Evolutionary conservation across 2,329 filamentous ascomycete species (phyloP).

Genomic region (Cyphellophora europaea): DNA sequence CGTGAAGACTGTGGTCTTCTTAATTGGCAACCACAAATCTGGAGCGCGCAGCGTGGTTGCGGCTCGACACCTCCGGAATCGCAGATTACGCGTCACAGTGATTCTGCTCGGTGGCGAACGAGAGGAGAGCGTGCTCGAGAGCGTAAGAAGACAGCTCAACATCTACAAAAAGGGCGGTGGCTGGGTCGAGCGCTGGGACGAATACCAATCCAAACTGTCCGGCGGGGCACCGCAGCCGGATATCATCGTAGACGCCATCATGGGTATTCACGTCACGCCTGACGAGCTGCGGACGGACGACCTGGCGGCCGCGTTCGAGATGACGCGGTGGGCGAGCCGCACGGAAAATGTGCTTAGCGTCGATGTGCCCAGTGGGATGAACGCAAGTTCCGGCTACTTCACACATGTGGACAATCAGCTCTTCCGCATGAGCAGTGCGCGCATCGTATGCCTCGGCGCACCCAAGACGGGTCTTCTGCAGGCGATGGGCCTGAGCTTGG

Average conservation of each 20-base stretch:
- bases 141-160: slow-evolving; percentile 69
- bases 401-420: slow-evolving; percentile 56
- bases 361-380: slow-evolving; percentile 74
- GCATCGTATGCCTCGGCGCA: slow-evolving; percentile 75
- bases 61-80: slow-evolving; percentile 76
- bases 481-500: slow-evolving; percentile 54
- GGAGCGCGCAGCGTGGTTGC: slow-evolving; percentile 78
- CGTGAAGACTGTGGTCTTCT: slow-evolving; percentile 49
- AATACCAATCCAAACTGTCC: slow-evolving; percentile 41
- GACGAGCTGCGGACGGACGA: slow-evolving; percentile 78
- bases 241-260: slow-evolving; percentile 77
- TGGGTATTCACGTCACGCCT: slow-evolving; percentile 79
- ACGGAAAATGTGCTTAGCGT: slow-evolving; percentile 62
- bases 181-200: slow-evolving; percentile 55
- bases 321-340: slow-evolving; percentile 90
- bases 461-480: slow-evolving; percentile 78
- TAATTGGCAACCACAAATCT: slow-evolving; percentile 93
- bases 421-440: slow-evolving; percentile 71
- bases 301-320: slow-evolving; percentile 73
- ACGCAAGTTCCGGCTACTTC: slow-evolving; percentile 35
- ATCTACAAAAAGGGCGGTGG: slow-evolving; percentile 79
- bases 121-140: slow-evolving; percentile 70
- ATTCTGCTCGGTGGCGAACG: slow-evolving; percentile 79
- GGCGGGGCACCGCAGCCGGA: slow-evolving; percentile 53
- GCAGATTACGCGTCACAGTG: slow-evolving; percentile 69